Evolutionary conservation across 208 protist genomes (phyloP), one percentile per base, ranked within the genome.

Genomic region (Kentomonas sorsogonicus): DNA sequence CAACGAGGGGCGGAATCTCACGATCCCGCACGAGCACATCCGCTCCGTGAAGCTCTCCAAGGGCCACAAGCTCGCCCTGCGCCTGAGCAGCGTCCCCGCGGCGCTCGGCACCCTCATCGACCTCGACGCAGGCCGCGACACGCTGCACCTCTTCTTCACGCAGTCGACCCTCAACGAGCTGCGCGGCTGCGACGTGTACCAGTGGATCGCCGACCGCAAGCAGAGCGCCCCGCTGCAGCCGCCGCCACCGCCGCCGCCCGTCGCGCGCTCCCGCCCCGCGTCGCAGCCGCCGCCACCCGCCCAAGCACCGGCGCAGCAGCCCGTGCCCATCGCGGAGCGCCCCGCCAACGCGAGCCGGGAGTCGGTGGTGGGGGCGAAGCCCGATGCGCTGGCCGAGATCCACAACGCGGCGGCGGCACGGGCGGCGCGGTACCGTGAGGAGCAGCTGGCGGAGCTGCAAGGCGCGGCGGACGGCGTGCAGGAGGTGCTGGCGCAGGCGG

Each of bases 11-110:
- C 72, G 78, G 30, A 81, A 87, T 54, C 79, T 94, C 53, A 90
- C 87, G 6, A 86, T 94, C 67, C 87, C 87, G 20, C 91, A 78
- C 53, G 87, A 91, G 48, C 78, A 89, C 63, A 74, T 94, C 34
- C 87, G 83, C 43, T 90, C 81, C 15, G 83, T 90, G 13, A 85
- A 85, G 61, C 56, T 91, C 25, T 84, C 83, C 41, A 79, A 79
- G 53, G 78, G 88, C 38, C 66, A 79, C 67, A 78, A 79, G 31
- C 71, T 94, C 15, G 72, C 68, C 10, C 70, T 94, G 30, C 83
- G 87, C 16, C 69, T 94, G 15, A 72, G 79, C 56, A 52, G 62
- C 22, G 71, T 94, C n/a, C 83, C 86, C 15, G 50, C 53, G 11
- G 75, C 75, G 64, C 69, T 94, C 27, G 74, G 74, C 0, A 26